Percentiles rank a stretch among this genome's conserved stretches.
Evolutionary conservation across 495 filamentous ascomycete genomes (phyloP).

Genomic region (Aspergillus asperescens): DNA sequence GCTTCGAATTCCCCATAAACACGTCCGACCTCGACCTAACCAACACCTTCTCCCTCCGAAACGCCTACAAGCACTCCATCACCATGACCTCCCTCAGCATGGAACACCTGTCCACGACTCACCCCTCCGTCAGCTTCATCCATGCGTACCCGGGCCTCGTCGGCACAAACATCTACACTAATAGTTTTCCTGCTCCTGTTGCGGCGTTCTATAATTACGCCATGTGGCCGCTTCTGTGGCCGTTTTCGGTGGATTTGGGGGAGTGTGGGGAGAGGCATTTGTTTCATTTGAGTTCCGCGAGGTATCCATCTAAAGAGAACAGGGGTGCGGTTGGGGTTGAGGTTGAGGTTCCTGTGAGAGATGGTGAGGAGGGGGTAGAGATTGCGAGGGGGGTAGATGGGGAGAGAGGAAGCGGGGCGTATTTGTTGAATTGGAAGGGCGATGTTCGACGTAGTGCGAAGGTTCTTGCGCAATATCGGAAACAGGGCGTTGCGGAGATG

Average conservation of each 20-base stretch:
- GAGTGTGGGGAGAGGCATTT: constrained; percentile 1
- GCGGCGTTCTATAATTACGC: not conserved
- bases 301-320: not conserved
- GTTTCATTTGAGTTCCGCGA: not conserved
- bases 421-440: not conserved
- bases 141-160: constrained; percentile 2
- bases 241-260: not conserved
- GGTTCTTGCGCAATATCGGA: constrained; percentile 3
- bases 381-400: not conserved
- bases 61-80: not conserved
- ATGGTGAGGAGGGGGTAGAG: not conserved
- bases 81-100: not conserved
- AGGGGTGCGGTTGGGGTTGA: not conserved
- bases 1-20: not conserved
- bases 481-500: not conserved
- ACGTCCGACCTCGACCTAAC: not conserved
- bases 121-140: not conserved
- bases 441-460: not conserved
- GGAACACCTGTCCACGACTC: not conserved
- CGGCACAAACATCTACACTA: not conserved
- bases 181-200: not conserved
- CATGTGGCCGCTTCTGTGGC: not conserved
- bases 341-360: not conserved
- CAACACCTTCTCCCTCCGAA: not conserved
- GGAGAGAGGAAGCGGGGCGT: not conserved